Evolutionary conservation across 2,329 filamentous ascomycete species (phyloP), one percentile per base, ranked within the genome.

Genomic region (Sporothrix euskadiensis): DNA sequence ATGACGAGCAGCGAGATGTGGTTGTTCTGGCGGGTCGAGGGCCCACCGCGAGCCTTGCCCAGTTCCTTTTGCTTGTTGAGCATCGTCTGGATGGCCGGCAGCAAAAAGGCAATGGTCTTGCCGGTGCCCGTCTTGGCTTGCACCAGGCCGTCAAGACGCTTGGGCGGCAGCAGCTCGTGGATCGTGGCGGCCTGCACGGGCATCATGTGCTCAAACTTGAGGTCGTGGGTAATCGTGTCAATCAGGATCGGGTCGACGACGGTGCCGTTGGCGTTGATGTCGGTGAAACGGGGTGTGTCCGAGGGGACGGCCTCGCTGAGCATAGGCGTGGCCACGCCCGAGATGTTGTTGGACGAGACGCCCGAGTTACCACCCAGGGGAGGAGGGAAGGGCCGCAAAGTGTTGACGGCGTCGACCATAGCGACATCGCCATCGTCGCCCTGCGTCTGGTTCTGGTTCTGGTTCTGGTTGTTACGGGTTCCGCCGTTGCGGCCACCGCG

Each of bases 41-140:
- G 65, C 1, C 81, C 39, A 73, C 71, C 78, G 10, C 76, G 73
- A 14, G 77, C 76, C 26, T 77, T 75, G 74, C 71, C 78, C 9
- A 76, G 73, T 16, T 77, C 76, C 32, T 77, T 75, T 12, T 30
- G 59, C 73, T 80, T 81, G 69, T 81, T 82, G 77, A 95, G 84
- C 78, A 96, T 90, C 74, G 88, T 92, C 80, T 96, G 92, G 49
- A 97, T 83, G n/a, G 92, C 87, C n/a, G 93, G 94, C 3, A 96
- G 84, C 49, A 97, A 85, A 83, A 97, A 97, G 66, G 91, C 93
- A 72, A 96, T 82, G 0, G 93, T 97, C 83, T 97, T 97, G 77
- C 93, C 93, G 0, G 94, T 97, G 76, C 93, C 93, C 0, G 93
- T 97, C 83, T 92, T 94, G 70, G 93, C 93, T 81, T 96, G 93